Percentiles rank a stretch among this genome's conserved stretches.
These are phyloP conservation scores for Laetiporus sulphureus DNA, from an alignment of 1,284 basidiomycete genomes.

Conservation along the genomic window DNA sequence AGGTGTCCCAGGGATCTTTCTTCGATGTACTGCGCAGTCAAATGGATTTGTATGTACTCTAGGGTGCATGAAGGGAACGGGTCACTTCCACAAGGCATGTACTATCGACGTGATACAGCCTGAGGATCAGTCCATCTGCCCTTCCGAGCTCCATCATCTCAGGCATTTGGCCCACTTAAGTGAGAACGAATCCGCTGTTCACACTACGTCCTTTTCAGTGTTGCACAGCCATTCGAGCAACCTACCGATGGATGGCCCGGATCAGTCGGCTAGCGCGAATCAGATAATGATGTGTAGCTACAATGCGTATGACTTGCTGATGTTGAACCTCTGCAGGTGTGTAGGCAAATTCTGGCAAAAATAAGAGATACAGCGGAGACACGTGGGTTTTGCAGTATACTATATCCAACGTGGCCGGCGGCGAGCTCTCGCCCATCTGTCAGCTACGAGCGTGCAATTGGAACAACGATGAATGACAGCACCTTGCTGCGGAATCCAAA, in stretches of 20 bases:
- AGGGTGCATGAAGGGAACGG: not conserved
- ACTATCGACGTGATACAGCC: slow-evolving; percentile 21
- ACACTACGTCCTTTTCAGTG: too few relatives aligned
- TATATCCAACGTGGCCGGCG: slow-evolving; percentile 14
- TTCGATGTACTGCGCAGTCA: not conserved
- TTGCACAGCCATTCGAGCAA: too few relatives aligned
- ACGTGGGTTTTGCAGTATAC: slow-evolving; percentile 38
- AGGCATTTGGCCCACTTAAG: slow-evolving; percentile 31
- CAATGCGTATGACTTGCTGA: slow-evolving; percentile 14
- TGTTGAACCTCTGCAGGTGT: slow-evolving; percentile 11
- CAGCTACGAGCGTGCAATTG: slow-evolving; percentile 23
- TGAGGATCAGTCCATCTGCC: slow-evolving; percentile 26
- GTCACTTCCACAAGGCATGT: slow-evolving; percentile 9
- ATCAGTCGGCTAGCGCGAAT: slow-evolving; percentile 14
- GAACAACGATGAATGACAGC: slow-evolving; percentile 34
- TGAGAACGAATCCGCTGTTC: slow-evolving; percentile 27
- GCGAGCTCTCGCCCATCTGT: not conserved
- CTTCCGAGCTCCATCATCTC: slow-evolving; percentile 26
- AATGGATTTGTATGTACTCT: not conserved
- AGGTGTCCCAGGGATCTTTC: too few relatives aligned
- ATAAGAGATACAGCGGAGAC: slow-evolving; percentile 32
- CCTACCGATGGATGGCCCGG: too few relatives aligned
- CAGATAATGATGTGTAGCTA: slow-evolving; percentile 17
- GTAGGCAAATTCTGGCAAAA: slow-evolving; percentile 17
- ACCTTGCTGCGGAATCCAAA: slow-evolving; percentile 37